Evolutionary conservation across 257 asterid species (phyloP), one percentile per base, ranked within the genome.

Genomic region (Thymus quinquecostatus): DNA sequence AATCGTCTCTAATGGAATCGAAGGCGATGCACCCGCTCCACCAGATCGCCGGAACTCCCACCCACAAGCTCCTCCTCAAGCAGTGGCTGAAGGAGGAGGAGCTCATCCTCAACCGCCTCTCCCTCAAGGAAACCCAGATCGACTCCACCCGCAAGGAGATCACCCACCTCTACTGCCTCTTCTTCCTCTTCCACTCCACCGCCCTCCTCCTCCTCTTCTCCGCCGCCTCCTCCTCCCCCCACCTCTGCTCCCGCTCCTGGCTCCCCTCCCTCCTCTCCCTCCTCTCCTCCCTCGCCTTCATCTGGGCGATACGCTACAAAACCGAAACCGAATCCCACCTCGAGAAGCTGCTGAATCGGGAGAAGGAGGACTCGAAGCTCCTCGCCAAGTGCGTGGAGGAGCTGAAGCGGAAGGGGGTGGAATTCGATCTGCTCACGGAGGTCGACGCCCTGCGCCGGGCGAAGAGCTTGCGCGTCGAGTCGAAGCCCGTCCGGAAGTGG

Each of bases 51-150:
- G 78, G 71, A 33, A 82, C 80, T 51, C 96, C 97, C 21, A 89
- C 91, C 50, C 99, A 94, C 93, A 89, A 85, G 74, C 95, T 94
- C 75, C 97, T 91, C 69, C 89, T 94, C 27, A 94, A 94, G 75
- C 97, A 94, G 72, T 91, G 99, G 99, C 87, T 94, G 1, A 91
- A 91, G 65, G 97, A 94, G 77, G 89, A 91, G 66, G 96, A 91
- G 58, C 85, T 94, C 45, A 91, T 94, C 83, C 87, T 94, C 68
- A 84, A 81, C 78, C 87, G 97, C 2, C 86, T 86, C 82, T 75
- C 96, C 59, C 88, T 87, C 60, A 91, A 91, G 57, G 96, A 86
- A 64, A 88, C 85, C 51, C 99, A 88, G 51, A 81, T 91, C 76
- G 97, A 91, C 44, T 78, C 92, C 0, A 82, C 86, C 60, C 81